Base-by-base conservation (phyloP, 371 early-diverging fungal genomes). In the Fennellomyces sp. region DNA sequence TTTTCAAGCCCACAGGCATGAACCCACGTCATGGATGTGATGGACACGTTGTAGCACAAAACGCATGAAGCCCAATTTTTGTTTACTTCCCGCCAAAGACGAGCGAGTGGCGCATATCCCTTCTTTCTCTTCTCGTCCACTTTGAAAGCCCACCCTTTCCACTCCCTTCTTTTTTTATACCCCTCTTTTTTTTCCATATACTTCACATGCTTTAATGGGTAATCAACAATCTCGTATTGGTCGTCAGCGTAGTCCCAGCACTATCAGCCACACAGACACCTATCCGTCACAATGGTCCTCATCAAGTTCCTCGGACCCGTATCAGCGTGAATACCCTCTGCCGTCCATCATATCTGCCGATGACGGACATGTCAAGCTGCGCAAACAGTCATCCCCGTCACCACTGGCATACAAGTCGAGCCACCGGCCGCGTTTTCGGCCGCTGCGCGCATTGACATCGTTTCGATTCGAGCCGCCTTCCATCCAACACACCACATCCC, bases 341-440 rank as follows among this genome's bases (percentile, higher is more conserved):
- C 76, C 76, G 11, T 52, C 63, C n/a, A 55, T 70, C 29, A 42
- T 64, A 13, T 59, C 41, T 55, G 4, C 45, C 4, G 45, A 45
- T 45, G 54, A 58, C 3, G 66, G 66, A 19, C 70, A 71, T 10
- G 66, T 76, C 54, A 76, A 76, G 38, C 42, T 69, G 19, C 60
- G 76, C 25, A 76, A 76, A 48, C 68, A 72, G 19, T 76, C 76
- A 11, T 66, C 76, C 19, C 76, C 76, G 48, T 29, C 45, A 52
- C 54, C 31, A 41, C 25, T 23, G 11, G 23, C 17, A 25, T 21
- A 28, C 28, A 55, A 23, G 19, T 38, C 47, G 33, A 45, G 31
- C 12, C 25, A 13, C 25, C 48, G 53, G 41, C 27, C 42, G 21
- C 52, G 48, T 5, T 60, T 41, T 25, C 28, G 35, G 30, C 52